A percentile compares a stretch with the other conserved stretches of the same genome.
Conservation (phyloP, 2,329 filamentous ascomycete genomes). For the Neofusicoccum ribis region DNA sequence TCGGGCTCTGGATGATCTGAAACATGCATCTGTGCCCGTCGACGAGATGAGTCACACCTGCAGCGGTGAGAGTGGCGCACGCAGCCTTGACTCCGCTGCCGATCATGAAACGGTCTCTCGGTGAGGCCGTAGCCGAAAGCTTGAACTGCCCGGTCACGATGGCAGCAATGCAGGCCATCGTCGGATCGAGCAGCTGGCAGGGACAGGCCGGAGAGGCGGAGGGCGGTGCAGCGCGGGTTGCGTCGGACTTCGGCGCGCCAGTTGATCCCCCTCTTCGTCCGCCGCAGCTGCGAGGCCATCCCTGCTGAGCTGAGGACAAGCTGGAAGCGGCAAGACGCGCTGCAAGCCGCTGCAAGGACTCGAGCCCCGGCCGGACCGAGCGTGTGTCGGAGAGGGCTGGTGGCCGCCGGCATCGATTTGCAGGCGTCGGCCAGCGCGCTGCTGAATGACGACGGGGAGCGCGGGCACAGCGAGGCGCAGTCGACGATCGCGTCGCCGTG, state of each 20-base stretch:
- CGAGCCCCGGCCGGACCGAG: conserved; percentile 11
- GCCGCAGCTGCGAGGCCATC: not conserved
- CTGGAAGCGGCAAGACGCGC: conserved; percentile 14
- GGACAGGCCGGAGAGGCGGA: not conserved
- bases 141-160: conserved; percentile 7
- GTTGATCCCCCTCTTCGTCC: not conserved
- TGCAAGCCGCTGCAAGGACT: conserved; percentile 18
- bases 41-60: conserved; percentile 15
- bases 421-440: not conserved
- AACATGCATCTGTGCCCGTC: conserved; percentile 18
- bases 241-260: conserved; percentile 14
- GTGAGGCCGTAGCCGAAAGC: conserved; percentile 14
- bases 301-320: conserved; percentile 19
- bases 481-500: conserved; percentile 14
- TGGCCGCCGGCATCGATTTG: not conserved
- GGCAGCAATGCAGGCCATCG: conserved; percentile 9
- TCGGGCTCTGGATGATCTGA: conserved; percentile 10
- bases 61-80: conserved; percentile 14
- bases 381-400: conserved; percentile 7
- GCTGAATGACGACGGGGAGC: conserved; percentile 4
- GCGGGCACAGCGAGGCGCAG: conserved; percentile 17
- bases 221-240: conserved; percentile 9
- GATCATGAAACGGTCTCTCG: conserved; percentile 18
- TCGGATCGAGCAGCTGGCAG: conserved; percentile 4
- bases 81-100: conserved; percentile 12